These are phyloP conservation scores for Pythium sukuiense DNA, from an alignment of 352 stramenopile species.

Conservation along the genomic window DNA sequence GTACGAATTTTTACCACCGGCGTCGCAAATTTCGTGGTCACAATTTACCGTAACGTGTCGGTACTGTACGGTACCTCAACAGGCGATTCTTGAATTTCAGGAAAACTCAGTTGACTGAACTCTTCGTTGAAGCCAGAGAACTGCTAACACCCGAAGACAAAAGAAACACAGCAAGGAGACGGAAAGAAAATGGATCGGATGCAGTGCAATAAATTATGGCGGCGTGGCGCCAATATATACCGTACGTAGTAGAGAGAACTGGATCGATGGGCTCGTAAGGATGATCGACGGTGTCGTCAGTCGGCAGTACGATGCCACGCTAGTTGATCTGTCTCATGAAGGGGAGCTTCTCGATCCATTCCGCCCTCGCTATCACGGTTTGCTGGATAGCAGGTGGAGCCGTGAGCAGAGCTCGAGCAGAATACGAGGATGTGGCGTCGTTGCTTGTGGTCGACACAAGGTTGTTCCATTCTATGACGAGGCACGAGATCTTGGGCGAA, in stretches of 20 bases:
- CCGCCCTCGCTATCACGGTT: background rate
- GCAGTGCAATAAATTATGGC: background rate
- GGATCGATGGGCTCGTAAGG: background rate
- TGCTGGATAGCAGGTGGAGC: background rate
- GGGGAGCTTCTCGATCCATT: background rate
- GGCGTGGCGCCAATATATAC: background rate
- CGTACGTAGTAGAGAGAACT: background rate
- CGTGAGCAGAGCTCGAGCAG: background rate
- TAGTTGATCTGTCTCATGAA: background rate
- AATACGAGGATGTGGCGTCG: background rate
- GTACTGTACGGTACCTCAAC: no score
- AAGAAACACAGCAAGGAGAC: background rate
- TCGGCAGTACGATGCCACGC: background rate
- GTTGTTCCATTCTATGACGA: background rate
- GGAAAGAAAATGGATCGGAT: background rate
- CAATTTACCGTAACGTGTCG: no score
- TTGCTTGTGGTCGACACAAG: background rate
- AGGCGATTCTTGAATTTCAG: background rate
- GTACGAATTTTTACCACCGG: conserved; percentile 7
- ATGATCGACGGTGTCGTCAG: background rate
- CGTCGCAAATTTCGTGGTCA: background rate
- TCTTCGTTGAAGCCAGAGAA: background rate
- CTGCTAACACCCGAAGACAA: background rate
- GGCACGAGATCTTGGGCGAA: background rate
- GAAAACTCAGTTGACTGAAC: background rate